These are phyloP conservation scores for Tricholoma matsutake DNA, from an alignment of 768 basidiomycete species.

Conservation along the genomic window DNA sequence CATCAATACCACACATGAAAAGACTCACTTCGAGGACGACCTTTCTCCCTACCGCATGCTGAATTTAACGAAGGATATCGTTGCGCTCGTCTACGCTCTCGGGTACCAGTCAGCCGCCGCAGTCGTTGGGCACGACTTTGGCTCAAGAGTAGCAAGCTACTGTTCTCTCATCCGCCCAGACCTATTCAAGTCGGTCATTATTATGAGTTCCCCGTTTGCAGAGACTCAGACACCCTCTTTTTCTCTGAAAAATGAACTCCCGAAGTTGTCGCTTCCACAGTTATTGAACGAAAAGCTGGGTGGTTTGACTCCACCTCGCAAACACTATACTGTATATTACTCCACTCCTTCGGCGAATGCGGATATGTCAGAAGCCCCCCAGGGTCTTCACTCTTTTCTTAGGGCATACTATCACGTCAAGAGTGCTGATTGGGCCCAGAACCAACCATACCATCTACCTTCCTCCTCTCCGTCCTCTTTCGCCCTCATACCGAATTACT, in stretches of 20 bases:
- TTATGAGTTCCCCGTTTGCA: slow-evolving; percentile 59
- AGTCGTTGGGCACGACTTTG: slow-evolving; percentile 63
- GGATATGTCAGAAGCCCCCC: slow-evolving; percentile 41
- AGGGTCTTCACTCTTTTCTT: slow-evolving; percentile 46
- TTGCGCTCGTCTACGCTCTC: slow-evolving; percentile 48
- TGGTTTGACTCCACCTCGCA: slow-evolving; percentile 46
- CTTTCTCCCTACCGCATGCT: slow-evolving; percentile 47
- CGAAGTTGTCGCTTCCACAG: slow-evolving; percentile 12
- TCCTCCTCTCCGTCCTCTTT: slow-evolving; percentile 31
- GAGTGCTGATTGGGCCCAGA: slow-evolving; percentile 43
- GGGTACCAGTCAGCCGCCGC: slow-evolving; percentile 44
- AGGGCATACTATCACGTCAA: slow-evolving; percentile 57
- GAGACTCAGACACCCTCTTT: slow-evolving; percentile 43
- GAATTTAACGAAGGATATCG: slow-evolving; percentile 50
- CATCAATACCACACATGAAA: slow-evolving; percentile 9
- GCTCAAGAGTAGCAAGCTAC: slow-evolving; percentile 50
- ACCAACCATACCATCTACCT: slow-evolving; percentile 38
- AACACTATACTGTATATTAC: slow-evolving; percentile 56
- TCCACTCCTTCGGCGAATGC: slow-evolving; percentile 42
- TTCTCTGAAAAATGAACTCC: slow-evolving; percentile 7
- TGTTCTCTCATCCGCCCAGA: slow-evolving; percentile 55
- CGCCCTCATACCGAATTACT: slow-evolving; percentile 51
- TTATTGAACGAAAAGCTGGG: slow-evolving; percentile 29
- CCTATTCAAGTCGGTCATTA: slow-evolving; percentile 50
- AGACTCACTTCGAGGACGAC: slow-evolving; percentile 44